These are phyloP conservation scores for Psilocybe cubensis DNA, from an alignment of 768 basidiomycete species.

Conservation along the genomic window DNA sequence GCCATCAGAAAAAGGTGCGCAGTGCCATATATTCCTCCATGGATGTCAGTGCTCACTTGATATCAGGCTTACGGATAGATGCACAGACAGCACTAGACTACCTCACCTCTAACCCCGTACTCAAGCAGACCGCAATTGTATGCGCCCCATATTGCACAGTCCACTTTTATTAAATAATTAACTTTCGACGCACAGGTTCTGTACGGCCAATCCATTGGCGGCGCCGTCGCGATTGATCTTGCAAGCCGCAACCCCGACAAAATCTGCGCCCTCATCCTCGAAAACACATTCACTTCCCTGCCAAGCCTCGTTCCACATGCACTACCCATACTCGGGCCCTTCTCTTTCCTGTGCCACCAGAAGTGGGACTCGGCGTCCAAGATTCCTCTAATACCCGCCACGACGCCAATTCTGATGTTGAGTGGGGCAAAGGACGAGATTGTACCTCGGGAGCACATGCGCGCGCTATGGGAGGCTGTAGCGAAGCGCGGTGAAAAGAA, in stretches of 20 bases:
- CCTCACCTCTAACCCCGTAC: constrained; percentile 59
- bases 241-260: constrained; percentile 76
- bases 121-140: constrained; percentile 73
- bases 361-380: constrained; percentile 84
- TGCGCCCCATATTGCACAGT: constrained; percentile 21
- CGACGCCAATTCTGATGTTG: constrained; percentile 80
- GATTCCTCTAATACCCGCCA: constrained; percentile 61
- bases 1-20: constrained; percentile 80
- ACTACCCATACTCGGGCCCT: constrained; percentile 71
- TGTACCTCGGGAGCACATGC: constrained; percentile 80
- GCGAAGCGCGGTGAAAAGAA: constrained; percentile 54
- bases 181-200: constrained; percentile 50
- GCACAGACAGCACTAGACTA: constrained; percentile 85
- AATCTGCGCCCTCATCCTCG: constrained; percentile 79
- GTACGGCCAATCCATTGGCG: constrained; percentile 89
- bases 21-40: not conserved
- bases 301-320: constrained; percentile 81
- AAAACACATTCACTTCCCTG: constrained; percentile 93
- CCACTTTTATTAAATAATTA: not conserved
- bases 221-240: constrained; percentile 90
- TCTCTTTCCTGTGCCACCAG: constrained; percentile 83
- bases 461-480: constrained; percentile 67
- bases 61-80: constrained; percentile 75
- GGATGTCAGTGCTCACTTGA: not conserved
- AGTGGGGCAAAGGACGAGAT: constrained; percentile 76